Evolutionary conservation across 192 early-diverging fungal species (phyloP).

Genomic region (Geosiphon pyriformis): DNA sequence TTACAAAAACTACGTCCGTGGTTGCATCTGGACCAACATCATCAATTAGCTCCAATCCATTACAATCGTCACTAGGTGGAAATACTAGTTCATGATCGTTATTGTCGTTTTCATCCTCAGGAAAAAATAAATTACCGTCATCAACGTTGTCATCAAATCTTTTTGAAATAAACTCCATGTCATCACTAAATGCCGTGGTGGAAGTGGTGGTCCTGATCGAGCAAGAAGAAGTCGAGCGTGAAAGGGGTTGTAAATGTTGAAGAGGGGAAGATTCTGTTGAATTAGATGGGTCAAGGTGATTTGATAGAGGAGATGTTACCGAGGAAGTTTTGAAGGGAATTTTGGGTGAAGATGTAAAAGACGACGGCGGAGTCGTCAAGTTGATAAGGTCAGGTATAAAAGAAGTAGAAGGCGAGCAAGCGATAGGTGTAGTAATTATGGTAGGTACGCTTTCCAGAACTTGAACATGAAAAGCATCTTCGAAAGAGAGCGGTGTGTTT

Average conservation of each 20-base stretch:
- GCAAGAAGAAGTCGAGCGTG: slow-evolving; percentile 1
- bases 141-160: background rate
- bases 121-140: slow-evolving; percentile 38
- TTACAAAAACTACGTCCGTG: no score
- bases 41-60: no score
- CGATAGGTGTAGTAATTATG: slow-evolving; percentile 25
- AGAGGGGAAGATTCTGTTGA: background rate
- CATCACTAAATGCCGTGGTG: slow-evolving; percentile 7
- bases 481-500: slow-evolving; percentile 49
- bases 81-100: no score
- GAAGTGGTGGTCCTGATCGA: slow-evolving; percentile 1
- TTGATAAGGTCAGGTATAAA: slow-evolving; percentile 23
- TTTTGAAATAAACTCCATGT: slow-evolving; percentile 1
- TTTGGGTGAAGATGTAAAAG: background rate
- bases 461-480: slow-evolving; percentile 52
- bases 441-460: slow-evolving; percentile 30
- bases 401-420: background rate
- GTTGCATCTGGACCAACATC: no score
- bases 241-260: background rate
- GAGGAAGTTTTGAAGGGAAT: background rate
- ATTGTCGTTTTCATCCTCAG: no score
- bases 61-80: no score
- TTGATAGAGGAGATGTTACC: background rate
- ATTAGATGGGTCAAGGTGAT: background rate
- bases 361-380: slow-evolving; percentile 22